These are phyloP conservation scores for Verticillium alfalfae DNA, from an alignment of 2,329 filamentous ascomycete species.

Conservation along the genomic window DNA sequence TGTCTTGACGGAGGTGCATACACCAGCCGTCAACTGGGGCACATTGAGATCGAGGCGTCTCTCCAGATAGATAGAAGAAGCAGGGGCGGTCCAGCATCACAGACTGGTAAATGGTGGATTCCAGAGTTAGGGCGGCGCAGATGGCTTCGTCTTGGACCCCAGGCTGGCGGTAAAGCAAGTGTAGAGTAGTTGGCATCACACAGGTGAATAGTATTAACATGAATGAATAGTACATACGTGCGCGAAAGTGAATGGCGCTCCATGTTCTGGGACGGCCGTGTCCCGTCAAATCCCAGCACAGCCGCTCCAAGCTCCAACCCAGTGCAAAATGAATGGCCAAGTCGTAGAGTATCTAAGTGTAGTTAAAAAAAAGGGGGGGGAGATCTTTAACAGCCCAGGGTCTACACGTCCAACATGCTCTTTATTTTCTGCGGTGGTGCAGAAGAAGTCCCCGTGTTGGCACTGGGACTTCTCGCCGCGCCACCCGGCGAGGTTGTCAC, in stretches of 20 bases:
- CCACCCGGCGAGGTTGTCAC: conserved; percentile 16
- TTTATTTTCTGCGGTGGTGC: conserved; percentile 47
- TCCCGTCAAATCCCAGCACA: not conserved
- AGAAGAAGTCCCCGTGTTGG: conserved; percentile 34
- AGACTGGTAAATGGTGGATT: too few species aligned
- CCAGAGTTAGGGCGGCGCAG: too few species aligned
- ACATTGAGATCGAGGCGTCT: too few species aligned
- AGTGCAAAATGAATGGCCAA: not conserved
- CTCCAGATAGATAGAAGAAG: too few species aligned
- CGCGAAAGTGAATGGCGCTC: not conserved
- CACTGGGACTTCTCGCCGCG: conserved; percentile 30
- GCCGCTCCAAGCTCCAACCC: not conserved
- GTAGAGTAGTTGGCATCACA: too few species aligned
- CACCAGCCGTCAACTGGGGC: too few species aligned
- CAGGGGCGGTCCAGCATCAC: too few species aligned
- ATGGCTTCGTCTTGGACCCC: too few species aligned
- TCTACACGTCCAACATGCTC: conserved; percentile 53
- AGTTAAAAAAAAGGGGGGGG: not conserved
- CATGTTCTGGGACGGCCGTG: not conserved
- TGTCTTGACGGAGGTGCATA: too few species aligned
- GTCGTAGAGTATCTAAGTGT: not conserved
- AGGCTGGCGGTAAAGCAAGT: too few species aligned
- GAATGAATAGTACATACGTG: not conserved
- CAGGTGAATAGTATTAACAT: not conserved
- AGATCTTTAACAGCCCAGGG: not conserved